phyloP scores from a whole-genome alignment of 2,329 filamentous ascomycete species.

The Penicillium polonicum region DNA sequence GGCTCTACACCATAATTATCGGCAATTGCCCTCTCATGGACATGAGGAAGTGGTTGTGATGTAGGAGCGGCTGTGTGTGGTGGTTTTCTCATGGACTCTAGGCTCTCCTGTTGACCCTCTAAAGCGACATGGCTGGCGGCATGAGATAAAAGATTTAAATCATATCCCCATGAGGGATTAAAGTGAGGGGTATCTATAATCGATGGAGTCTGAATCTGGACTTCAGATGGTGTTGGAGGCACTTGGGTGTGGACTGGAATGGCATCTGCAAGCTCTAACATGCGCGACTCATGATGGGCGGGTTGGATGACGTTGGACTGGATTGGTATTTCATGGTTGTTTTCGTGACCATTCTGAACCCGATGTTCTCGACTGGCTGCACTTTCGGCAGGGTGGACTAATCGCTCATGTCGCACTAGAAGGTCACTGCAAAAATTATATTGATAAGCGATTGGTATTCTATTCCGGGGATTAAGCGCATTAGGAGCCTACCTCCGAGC shows the following conservation, averaged over 20 bases:
- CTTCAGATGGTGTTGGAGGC: conserved; percentile 36
- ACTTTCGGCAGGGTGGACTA: conserved; percentile 48
- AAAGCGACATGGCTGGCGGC: conserved; percentile 51
- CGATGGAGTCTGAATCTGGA: conserved; percentile 39
- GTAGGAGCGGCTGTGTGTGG: conserved; percentile 32
- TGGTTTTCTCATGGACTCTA: conserved; percentile 40
- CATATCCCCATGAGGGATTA: conserved; percentile 53
- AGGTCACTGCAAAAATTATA: conserved; percentile 41
- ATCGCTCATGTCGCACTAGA: conserved; percentile 50
- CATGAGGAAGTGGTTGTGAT: conserved; percentile 36
- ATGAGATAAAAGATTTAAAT: conserved; percentile 50
- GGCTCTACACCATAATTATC: conserved; percentile 47
- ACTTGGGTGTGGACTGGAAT: conserved; percentile 43
- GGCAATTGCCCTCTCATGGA: conserved; percentile 40
- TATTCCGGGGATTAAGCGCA: conserved; percentile 1
- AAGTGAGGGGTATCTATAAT: conserved; percentile 47
- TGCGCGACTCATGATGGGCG: conserved; percentile 43
- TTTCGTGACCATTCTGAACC: conserved; percentile 27
- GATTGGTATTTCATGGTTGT: conserved; percentile 34
- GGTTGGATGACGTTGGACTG: conserved; percentile 40
- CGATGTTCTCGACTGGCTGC: conserved; percentile 42
- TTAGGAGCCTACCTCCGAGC: conserved; percentile 42
- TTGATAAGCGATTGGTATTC: conserved; percentile 24
- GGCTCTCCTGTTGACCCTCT: conserved; percentile 45
- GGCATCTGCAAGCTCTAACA: conserved; percentile 48